Percentiles rank a stretch among this genome's conserved stretches.
phyloP scores from a whole-genome alignment of 2,329 filamentous ascomycete genomes.

The Microdochium bolleyi region DNA sequence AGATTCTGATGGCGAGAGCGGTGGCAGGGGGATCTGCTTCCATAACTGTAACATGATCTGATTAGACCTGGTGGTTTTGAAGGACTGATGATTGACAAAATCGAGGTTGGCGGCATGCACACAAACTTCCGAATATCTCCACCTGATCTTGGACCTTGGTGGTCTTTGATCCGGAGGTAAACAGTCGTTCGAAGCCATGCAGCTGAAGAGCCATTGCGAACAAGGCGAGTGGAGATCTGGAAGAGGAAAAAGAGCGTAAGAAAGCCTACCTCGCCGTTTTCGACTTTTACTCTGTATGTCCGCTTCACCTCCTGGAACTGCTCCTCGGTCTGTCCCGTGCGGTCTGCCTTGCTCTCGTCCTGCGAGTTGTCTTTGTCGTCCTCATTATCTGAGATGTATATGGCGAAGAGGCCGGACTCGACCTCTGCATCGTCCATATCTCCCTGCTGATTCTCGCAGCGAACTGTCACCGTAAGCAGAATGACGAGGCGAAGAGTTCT shows the following conservation, averaged over 20 bases:
- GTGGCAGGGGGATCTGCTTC: slow-evolving; percentile 31
- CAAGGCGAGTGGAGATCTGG: neutral
- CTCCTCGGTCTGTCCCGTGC: slow-evolving; percentile 35
- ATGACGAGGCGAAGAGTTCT: too few species aligned
- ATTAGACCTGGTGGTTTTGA: too few species aligned
- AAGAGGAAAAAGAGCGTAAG: neutral
- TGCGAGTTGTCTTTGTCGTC: slow-evolving; percentile 9
- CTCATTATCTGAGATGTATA: slow-evolving; percentile 24
- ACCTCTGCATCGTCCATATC: slow-evolving; percentile 23
- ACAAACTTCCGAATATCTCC: too few species aligned
- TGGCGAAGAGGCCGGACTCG: slow-evolving; percentile 29
- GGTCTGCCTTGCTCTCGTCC: slow-evolving; percentile 6
- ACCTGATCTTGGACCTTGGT: too few species aligned
- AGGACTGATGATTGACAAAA: too few species aligned
- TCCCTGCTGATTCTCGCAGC: neutral
- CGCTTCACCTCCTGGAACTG: slow-evolving; percentile 37
- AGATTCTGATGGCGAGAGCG: slow-evolving; percentile 8
- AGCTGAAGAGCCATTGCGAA: too few species aligned
- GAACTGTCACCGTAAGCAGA: neutral
- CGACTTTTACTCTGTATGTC: slow-evolving; percentile 38
- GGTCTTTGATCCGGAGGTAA: too few species aligned
- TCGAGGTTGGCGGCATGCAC: too few species aligned
- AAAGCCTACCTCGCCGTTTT: slow-evolving; percentile 42
- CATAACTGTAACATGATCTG: slow-evolving; percentile 28
- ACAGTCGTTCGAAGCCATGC: too few species aligned